Conservation (phyloP, 352 stramenopile species). For the Pythium pectinolyticum region DNA sequence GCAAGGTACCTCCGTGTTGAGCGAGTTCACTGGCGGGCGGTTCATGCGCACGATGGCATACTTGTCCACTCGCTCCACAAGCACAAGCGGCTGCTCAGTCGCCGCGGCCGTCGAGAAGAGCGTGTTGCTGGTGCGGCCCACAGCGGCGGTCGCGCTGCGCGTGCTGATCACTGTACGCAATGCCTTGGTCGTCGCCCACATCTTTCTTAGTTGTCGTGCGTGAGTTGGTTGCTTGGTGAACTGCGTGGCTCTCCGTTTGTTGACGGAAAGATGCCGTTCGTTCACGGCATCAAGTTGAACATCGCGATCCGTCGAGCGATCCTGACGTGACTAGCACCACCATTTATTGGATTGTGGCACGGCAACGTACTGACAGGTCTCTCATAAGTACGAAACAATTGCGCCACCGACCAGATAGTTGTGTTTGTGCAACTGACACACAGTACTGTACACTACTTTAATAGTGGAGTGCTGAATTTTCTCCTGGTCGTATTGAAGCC, state of each 20-base stretch:
- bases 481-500: slow-evolving; percentile 18
- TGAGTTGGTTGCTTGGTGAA: neutral
- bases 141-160: neutral
- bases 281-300: slow-evolving; percentile 20
- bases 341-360: neutral
- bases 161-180: slow-evolving; percentile 16
- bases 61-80: slow-evolving; percentile 71
- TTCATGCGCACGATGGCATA: slow-evolving; percentile 83
- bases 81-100: slow-evolving; percentile 47
- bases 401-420: slow-evolving; percentile 14
- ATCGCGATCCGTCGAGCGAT: slow-evolving; percentile 19
- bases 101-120: slow-evolving; percentile 19
- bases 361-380: neutral
- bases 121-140: neutral
- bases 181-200: slow-evolving; percentile 17
- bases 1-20: slow-evolving; percentile 58
- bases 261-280: neutral
- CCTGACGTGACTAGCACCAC: slow-evolving; percentile 45
- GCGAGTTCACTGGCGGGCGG: slow-evolving; percentile 76
- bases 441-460: slow-evolving; percentile 1
- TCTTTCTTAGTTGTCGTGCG: too few species aligned
- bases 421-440: slow-evolving; percentile 25
- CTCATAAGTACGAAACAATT: slow-evolving; percentile 11
- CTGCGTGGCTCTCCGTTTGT: neutral
- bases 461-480: slow-evolving; percentile 1